Base-by-base conservation (phyloP, 176 grass and related monocot genomes). In the Aegilops sharonensis region DNA sequence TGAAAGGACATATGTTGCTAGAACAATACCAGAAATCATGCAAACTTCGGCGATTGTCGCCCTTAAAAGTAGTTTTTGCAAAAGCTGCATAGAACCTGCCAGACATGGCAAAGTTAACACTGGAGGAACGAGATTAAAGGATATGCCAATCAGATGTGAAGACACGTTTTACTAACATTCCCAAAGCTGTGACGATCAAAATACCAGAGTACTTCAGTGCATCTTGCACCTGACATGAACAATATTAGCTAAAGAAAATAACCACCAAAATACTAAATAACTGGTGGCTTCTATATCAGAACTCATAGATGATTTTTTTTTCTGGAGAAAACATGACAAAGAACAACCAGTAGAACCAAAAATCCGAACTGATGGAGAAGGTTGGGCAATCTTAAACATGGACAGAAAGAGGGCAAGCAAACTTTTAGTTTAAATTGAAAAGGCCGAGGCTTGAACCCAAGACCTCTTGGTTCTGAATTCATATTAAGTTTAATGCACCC, bases 61-160 rank as follows among this genome's bases (percentile, higher is more conserved):
- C 93, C 88, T 95, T 98, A 73, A 98, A 98, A 83, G 95, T 91
- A 80, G 93, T 98, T 95, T 87, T 98, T 81, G 93, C 93, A 84
- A 88, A 92, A 89, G 93, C 95, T 87, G 95, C 91, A 91, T 95
- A 98, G 78, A 98, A 98, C 89, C 95, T 98, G 91, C 45, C 43
- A 64, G 18, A 91, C 14, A 32, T 43, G 52, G 89, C 77, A 80
- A 77, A 69, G 40, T 87, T 79, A 90, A 45, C 31, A 66, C 32
- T 20, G 25, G 11, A 88, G 36, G 6, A 81, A 72, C 37, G 23
- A 63, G 39, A 75, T n/a, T 75, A 75, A 66, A 85, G 34, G 21
- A 86, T 77, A 69, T 79, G 17, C 37, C 72, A 18, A 83, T 57
- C 11, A 73, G 54, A 81, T 80, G 24, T 78, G 40, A 63, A 72